Base-by-base conservation (phyloP, 345 rosid species). In the Combretum micranthum region DNA sequence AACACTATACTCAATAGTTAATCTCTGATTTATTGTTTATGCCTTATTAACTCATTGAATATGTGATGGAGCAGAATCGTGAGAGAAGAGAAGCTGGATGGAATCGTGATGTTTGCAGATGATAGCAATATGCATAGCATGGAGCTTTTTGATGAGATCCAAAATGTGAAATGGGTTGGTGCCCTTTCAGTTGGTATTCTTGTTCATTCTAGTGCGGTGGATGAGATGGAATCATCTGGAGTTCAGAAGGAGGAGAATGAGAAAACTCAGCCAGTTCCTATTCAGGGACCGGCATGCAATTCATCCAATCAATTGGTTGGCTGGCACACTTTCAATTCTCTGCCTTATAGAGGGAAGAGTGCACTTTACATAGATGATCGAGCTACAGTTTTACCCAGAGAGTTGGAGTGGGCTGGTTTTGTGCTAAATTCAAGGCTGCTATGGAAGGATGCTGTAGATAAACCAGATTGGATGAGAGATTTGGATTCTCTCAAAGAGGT, bases 271-370 rank as follows among this genome's bases (percentile, higher is more conserved):
- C 53, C 66, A 18, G 64, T 94, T 60, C 99, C 96, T 2, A 72
- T 94, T 18, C 99, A 94, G 67, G 99, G 99, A 25, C 99, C 99
- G 2, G 92, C 99, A 9, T 94, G 99, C 74, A 90, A 90, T 64
- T 73, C 84, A 0, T 80, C 92, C 0, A 66, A 81, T 64, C 67
- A 67, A 62, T 68, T 94, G 69, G 70, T 76, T 10, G 97, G 97
- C 4, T 94, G 99, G 99, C 97, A 94, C 19, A 73, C 85, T 45
- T 90, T 87, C 65, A 77, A 87, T 70, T 68, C 87, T 0, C 56
- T 71, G 61, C 94, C 96, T 2, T 89, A 80, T 56, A 69, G 64
- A 0, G 84, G 82, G 63, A 87, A 72, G 62, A 79, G 64, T 53
- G 99, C 96, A 0, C 70, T 74, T 62, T 74, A 72, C 50, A 83